Evolutionary conservation across 2,329 filamentous ascomycete species (phyloP), one percentile per base, ranked within the genome.

Genomic region (Davidsoniella australis): DNA sequence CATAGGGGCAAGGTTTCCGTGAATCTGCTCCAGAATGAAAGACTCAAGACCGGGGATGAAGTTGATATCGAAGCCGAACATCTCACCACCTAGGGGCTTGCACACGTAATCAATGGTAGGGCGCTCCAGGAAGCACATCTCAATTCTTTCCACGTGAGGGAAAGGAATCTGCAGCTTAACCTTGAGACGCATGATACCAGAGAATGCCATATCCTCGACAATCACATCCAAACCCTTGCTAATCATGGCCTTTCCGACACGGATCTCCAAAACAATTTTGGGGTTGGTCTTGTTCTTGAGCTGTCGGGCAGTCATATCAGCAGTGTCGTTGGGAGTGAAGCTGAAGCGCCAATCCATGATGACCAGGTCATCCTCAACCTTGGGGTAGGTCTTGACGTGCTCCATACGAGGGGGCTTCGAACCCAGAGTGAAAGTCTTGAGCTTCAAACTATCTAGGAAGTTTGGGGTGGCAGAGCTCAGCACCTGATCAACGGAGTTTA

Each of bases 261-360:
- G 80, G 50, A 98, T 87, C 63, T 98, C 91, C 23, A 98, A 76
- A 9, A 96, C 85, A 51, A 98, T 73, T 67, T 96, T 98, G 49
- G 91, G 91, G 61, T 98, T 96, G 64, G 96, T 76, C 70, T 94
- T 95, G 70, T 88, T 87, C 70, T 85, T 89, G 60, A 95, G 67
- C 63, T 98, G 91, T 53, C 82, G 78, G 2, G 81, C 71, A 2
- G 91, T 98, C 74, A 98, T 78, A 63, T 98, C 91, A 56, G 84
- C 80, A 2, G 77, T 84, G 63, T 98, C 93, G 57, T 91, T 96
- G 33, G 91, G 91, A 0, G 85, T 96, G 68, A 98, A 98, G 71
- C 89, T 96, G 66, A 98, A 98, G 60, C 94, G 94, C 91, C 91
- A 98, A 63, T 98, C 91, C 91, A 98, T 98, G 59, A 96, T 76